phyloP scores from a whole-genome alignment of 257 asterid genomes.

The Lycium barbarum region DNA sequence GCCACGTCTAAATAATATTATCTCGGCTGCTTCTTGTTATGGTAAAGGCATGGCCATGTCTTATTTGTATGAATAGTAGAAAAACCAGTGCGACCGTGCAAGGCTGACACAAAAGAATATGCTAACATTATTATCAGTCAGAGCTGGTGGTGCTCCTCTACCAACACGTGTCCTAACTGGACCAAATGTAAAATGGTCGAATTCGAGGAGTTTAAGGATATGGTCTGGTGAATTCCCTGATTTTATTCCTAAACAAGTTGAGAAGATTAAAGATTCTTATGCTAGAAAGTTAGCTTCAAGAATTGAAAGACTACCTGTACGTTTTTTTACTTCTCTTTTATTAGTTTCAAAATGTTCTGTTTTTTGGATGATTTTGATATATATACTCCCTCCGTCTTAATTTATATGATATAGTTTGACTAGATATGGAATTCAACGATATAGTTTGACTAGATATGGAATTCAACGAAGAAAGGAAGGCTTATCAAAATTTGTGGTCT shows the following conservation, averaged over 20 bases:
- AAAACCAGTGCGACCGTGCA: background rate
- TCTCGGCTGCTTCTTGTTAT: too few relatives aligned
- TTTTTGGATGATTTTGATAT: background rate
- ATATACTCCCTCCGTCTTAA: too few relatives aligned
- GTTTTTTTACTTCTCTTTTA: background rate
- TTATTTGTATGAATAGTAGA: background rate
- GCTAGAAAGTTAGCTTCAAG: slow-evolving; percentile 82
- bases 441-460: too few relatives aligned
- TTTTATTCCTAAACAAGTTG: slow-evolving; percentile 54
- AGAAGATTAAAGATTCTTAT: slow-evolving; percentile 60
- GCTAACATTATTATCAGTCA: background rate
- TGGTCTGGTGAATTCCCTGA: slow-evolving; percentile 51
- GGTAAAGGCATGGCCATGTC: too few relatives aligned
- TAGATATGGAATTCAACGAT: too few relatives aligned
- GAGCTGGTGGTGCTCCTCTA: background rate
- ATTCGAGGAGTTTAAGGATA: slow-evolving; percentile 38
- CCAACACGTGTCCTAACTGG: background rate
- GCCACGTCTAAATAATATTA: too few relatives aligned
- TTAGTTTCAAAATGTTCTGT: too few relatives aligned
- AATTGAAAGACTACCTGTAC: slow-evolving; percentile 68
- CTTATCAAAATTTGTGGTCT: too few relatives aligned
- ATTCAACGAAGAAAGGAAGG: too few relatives aligned
- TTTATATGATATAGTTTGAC: too few relatives aligned
- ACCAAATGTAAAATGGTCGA: background rate
- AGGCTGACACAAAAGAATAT: background rate